Conservation (phyloP, 768 basidiomycete species). For the Psilocybe cyanescens region DNA sequence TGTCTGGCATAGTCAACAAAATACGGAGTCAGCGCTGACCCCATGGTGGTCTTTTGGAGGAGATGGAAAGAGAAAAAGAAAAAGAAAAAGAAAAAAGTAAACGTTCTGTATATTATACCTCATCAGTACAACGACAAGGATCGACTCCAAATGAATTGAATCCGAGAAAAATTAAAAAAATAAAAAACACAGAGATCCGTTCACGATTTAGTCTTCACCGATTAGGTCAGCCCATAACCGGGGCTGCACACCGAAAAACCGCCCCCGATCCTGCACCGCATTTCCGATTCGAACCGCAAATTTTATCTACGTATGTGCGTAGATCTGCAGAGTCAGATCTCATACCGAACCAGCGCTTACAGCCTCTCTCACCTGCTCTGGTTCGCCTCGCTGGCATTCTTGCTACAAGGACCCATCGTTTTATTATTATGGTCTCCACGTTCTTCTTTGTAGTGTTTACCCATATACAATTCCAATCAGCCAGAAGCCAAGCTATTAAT, state of each 20-base stretch:
- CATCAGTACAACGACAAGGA: background rate
- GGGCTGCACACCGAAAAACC: background rate
- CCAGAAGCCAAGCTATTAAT: no score
- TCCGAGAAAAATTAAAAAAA: conserved; percentile 16
- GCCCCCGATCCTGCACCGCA: conserved; percentile 5
- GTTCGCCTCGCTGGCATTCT: conserved; percentile 9
- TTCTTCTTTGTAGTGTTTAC: background rate
- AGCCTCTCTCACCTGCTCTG: conserved; percentile 3
- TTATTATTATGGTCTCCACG: conserved; percentile 1
- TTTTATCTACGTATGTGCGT: background rate
- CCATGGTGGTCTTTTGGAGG: conserved; percentile 10
- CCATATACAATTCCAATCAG: no score
- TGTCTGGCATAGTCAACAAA: conserved; percentile 9
- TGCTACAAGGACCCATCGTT: conserved; percentile 7
- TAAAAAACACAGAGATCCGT: conserved; percentile 14
- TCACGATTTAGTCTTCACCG: conserved; percentile 9
- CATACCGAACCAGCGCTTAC: conserved; percentile 12
- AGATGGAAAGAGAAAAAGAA: conserved; percentile 6
- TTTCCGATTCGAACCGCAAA: conserved; percentile 7
- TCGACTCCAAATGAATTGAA: conserved; percentile 19
- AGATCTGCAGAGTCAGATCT: background rate
- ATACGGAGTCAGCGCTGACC: conserved; percentile 10
- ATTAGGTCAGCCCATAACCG: conserved; percentile 8
- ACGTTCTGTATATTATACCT: conserved; percentile 15
- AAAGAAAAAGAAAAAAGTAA: background rate